Evolutionary conservation across 176 grass and related monocot genomes (phyloP).

Genomic region (Phyllostachys edulis): DNA sequence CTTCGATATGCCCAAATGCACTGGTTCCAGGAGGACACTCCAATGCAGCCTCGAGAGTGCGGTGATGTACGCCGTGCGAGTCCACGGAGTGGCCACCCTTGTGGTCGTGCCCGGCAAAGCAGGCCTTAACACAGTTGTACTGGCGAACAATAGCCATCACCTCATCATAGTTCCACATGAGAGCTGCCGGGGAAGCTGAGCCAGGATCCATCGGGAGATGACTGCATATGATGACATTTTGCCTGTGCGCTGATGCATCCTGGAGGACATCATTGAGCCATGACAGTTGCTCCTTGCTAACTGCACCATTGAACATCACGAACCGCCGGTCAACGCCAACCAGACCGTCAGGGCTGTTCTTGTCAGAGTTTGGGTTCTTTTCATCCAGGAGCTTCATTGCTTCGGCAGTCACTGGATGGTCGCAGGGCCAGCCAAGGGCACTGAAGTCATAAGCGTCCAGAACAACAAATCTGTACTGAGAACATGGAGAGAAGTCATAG

Average conservation of each 20-base stretch:
- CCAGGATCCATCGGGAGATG: constrained; percentile 84
- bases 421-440: constrained; percentile 67
- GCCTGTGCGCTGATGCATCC: constrained; percentile 30
- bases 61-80: constrained; percentile 71
- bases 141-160: constrained; percentile 68
- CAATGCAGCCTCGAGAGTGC: constrained; percentile 74
- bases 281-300: constrained; percentile 72
- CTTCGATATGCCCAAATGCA: constrained; percentile 64
- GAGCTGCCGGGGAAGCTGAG: constrained; percentile 48
- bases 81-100: constrained; percentile 68
- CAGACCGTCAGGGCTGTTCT: constrained; percentile 81
- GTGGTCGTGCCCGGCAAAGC: constrained; percentile 88
- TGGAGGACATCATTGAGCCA: constrained; percentile 68
- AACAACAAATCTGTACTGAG: constrained; percentile 59
- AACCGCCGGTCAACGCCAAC: constrained; percentile 58
- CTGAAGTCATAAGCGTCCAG: constrained; percentile 91
- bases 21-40: constrained; percentile 81
- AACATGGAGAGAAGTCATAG: constrained; percentile 74
- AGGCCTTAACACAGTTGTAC: constrained; percentile 77
- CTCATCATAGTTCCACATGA: constrained; percentile 93
- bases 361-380: constrained; percentile 80
- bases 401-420: constrained; percentile 52
- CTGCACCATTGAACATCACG: constrained; percentile 82
- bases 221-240: constrained; percentile 77
- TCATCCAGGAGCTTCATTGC: constrained; percentile 62